A percentile compares a stretch with the other conserved stretches of the same genome.
Conservation (phyloP, 208 protist species). For the Trypanosoma cruzi region DNA sequence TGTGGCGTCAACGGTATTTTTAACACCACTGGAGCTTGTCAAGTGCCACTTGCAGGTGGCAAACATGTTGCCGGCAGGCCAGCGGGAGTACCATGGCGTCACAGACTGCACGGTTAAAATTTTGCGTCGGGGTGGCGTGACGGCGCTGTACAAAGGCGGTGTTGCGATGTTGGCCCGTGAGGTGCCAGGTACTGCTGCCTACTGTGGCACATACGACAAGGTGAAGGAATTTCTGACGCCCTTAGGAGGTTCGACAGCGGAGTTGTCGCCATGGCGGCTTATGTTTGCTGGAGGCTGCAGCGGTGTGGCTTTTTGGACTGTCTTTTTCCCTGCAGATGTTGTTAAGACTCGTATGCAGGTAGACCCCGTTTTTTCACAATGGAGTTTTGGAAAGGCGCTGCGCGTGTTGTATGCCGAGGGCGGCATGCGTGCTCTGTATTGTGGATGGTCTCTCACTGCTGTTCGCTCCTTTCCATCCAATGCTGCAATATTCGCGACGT, state of each 20-base stretch:
- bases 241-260: conserved; percentile 29
- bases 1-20: conserved; percentile 55
- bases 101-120: conserved; percentile 58
- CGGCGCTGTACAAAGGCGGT: conserved; percentile 69
- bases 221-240: conserved; percentile 63
- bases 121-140: conserved; percentile 35
- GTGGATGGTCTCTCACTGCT: conserved; percentile 74
- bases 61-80: conserved; percentile 21
- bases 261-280: conserved; percentile 46
- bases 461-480: conserved; percentile 86
- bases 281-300: conserved; percentile 79
- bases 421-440: conserved; percentile 70
- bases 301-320: conserved; percentile 83
- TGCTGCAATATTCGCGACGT: conserved; percentile 73
- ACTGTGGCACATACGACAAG: conserved; percentile 84
- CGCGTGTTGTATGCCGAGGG: conserved; percentile 49
- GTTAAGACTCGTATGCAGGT: conserved; percentile 90
- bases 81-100: conserved; percentile 42
- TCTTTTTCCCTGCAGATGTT: conserved; percentile 87
- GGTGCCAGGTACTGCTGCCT: conserved; percentile 80
- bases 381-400: conserved; percentile 39
- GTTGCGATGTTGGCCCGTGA: conserved; percentile 74
- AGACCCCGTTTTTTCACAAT: conserved; percentile 36
- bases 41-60: conserved; percentile 88
- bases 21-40: conserved; percentile 86